A percentile compares a stretch with the other conserved stretches of the same genome.
Conservation (phyloP, 2,329 filamentous ascomycete species). For the Cercospora zeae-maydis region DNA sequence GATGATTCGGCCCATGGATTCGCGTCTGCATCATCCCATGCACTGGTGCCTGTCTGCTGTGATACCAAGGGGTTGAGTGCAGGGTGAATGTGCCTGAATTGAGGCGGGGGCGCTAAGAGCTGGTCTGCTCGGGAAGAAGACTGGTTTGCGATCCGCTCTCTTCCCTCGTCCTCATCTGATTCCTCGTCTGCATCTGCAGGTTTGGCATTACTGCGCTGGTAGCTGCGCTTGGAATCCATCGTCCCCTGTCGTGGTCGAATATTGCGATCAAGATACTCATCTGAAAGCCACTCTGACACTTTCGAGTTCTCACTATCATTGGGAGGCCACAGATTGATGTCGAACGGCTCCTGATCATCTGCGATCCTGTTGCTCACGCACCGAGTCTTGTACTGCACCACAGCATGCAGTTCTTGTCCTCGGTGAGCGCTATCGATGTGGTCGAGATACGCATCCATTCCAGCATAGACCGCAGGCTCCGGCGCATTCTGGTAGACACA, state of each 20-base stretch:
- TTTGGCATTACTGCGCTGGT: not conserved
- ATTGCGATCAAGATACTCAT: not conserved
- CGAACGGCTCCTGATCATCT: conserved; percentile 42
- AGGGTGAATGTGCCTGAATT: not conserved
- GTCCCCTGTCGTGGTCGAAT: not conserved
- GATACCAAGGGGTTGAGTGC: not conserved
- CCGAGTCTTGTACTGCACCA: conserved; percentile 39
- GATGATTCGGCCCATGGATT: conserved; percentile 9
- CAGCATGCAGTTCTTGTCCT: conserved; percentile 30
- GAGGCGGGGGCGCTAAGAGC: not conserved
- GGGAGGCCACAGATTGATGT: conserved; percentile 44
- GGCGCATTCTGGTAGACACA: conserved; percentile 39
- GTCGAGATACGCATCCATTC: conserved; percentile 42
- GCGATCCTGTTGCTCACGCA: conserved; percentile 42
- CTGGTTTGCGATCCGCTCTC: not conserved
- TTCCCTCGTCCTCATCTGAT: not conserved
- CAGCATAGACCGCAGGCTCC: conserved; percentile 15
- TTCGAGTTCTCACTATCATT: not conserved
- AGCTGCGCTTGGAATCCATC: not conserved
- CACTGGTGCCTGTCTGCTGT: not conserved
- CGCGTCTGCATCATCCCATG: not conserved
- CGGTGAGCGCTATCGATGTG: conserved; percentile 41
- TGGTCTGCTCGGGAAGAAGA: not conserved
- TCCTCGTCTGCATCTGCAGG: not conserved
- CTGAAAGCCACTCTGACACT: conserved; percentile 9